phyloP scores from a whole-genome alignment of 257 asterid genomes.

The Pogostemon cablin region DNA sequence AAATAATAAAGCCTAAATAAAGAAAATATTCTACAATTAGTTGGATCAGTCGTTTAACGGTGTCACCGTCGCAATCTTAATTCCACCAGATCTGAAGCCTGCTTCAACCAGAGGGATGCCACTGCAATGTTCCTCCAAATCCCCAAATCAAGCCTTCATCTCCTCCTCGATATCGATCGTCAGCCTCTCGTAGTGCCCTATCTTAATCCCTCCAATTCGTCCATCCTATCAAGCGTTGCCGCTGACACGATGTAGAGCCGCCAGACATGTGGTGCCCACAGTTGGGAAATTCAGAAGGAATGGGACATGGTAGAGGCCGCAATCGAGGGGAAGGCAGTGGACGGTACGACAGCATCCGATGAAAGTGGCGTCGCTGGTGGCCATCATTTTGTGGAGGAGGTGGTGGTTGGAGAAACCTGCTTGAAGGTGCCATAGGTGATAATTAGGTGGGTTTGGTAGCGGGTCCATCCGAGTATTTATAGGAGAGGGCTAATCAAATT shows the following conservation, averaged over 20 bases:
- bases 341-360: constrained; percentile 56
- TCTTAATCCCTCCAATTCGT: constrained; percentile 68
- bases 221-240: constrained; percentile 55
- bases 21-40: too few species aligned
- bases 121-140: too few species aligned
- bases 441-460: constrained; percentile 37
- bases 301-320: constrained; percentile 84
- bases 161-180: constrained; percentile 44
- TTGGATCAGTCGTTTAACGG: too few species aligned
- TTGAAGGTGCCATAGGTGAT: constrained; percentile 88
- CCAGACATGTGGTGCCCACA: constrained; percentile 62
- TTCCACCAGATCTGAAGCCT: too few species aligned
- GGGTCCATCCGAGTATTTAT: constrained; percentile 27
- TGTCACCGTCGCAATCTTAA: too few species aligned
- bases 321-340: constrained; percentile 64
- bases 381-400: constrained; percentile 58
- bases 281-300: constrained; percentile 78
- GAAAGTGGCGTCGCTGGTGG: constrained; percentile 67
- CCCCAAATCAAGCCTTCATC: background rate
- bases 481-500: too few species aligned
- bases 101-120: too few species aligned
- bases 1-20: too few species aligned
- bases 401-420: constrained; percentile 72
- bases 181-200: constrained; percentile 72
- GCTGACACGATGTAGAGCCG: constrained; percentile 65